Evolutionary conservation across 2,329 filamentous ascomycete species (phyloP), one percentile per base, ranked within the genome.

Genomic region (Ilyonectria mors-panacis): DNA sequence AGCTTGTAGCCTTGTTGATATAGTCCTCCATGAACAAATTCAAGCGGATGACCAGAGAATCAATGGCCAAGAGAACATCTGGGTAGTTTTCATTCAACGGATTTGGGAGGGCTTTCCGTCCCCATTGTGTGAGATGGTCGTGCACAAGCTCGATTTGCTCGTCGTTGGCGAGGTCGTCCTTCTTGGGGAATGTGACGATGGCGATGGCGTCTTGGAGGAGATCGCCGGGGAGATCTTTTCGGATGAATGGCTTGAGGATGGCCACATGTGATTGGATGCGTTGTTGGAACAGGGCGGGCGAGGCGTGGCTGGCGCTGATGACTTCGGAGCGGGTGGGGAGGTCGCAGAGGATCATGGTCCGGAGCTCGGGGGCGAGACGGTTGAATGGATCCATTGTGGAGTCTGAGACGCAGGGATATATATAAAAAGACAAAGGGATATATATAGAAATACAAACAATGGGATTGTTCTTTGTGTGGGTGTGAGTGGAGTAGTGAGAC

Each of bases 11-110:
- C 26, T 69, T 69, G 23, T 23, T 42, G 10, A 67, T 6, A 13
- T 69, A 69, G 33, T 67, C 66, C n/a, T 53, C 45, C 21, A 66
- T 66, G 37, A 59, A 53, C 4, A 48, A 19, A 6, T 63, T 51
- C 2, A 66, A 12, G 4, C 23, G 28, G 10, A 26, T 17, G 6
- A 68, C 21, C 8, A 66, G 45, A 1, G 26, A 9, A 6, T 59
- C 45, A 19, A 64, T 28, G 4, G 4, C 15, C 15, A 21, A 17
- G 6, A 59, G 35, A 10, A 51, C 15, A 13, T 3, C 15, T 30
- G 42, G 21, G 21, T 13, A n/a, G 13, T 42, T 10, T 4, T 30
- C 26, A 3, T 56, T 23, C 15, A 67, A 5, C 7, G 56, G 65
- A 15, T 67, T 12, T 6, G 50, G 48, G 5, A 67, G 21, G 7